Percentiles rank a stretch among this genome's conserved stretches.
Evolutionary conservation across 176 grass and related monocot species (phyloP).

Genomic region (maize (Zea mays)): DNA sequence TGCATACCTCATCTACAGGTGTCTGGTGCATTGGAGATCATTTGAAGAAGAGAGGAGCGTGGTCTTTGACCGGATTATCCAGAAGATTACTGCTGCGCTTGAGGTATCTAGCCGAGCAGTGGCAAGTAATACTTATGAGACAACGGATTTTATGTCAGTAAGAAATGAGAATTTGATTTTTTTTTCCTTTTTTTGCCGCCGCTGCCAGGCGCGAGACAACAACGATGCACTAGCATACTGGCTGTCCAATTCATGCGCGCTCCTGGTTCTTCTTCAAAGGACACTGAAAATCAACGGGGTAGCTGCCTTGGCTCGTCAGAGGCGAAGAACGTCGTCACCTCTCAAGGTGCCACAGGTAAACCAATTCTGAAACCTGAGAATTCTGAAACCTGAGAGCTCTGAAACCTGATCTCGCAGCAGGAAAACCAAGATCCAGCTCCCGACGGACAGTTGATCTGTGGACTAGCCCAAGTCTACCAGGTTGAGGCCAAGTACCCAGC

Average conservation of each 20-base stretch:
- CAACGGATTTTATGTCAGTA: background rate
- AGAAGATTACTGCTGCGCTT: conserved; percentile 51
- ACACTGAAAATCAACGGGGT: conserved; percentile 55
- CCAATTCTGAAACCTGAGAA: background rate
- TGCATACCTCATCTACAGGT: conserved; percentile 56
- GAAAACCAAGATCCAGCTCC: conserved; percentile 41
- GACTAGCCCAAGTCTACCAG: conserved; percentile 45
- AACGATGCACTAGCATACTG: conserved; percentile 62
- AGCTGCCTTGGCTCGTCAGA: conserved; percentile 50
- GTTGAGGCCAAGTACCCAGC: conserved; percentile 81
- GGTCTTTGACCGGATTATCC: conserved; percentile 63
- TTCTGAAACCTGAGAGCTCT: conserved; percentile 13
- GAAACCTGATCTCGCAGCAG: conserved; percentile 21
- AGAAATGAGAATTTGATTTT: conserved; percentile 2
- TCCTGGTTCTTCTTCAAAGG: conserved; percentile 59
- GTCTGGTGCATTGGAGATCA: conserved; percentile 65
- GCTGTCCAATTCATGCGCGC: conserved; percentile 68
- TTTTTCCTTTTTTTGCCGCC: background rate
- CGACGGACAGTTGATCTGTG: conserved; percentile 46
- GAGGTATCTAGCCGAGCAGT: conserved; percentile 37
- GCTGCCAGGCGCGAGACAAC: conserved; percentile 46
- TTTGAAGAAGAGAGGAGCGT: conserved; percentile 61
- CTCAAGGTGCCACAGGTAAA: conserved; percentile 41
- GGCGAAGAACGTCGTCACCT: conserved; percentile 50
- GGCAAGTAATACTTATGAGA: background rate